Percentiles rank a stretch among this genome's conserved stretches.
phyloP scores from a whole-genome alignment of 2,329 filamentous ascomycete species.

The Alternaria angustiovoidea region DNA sequence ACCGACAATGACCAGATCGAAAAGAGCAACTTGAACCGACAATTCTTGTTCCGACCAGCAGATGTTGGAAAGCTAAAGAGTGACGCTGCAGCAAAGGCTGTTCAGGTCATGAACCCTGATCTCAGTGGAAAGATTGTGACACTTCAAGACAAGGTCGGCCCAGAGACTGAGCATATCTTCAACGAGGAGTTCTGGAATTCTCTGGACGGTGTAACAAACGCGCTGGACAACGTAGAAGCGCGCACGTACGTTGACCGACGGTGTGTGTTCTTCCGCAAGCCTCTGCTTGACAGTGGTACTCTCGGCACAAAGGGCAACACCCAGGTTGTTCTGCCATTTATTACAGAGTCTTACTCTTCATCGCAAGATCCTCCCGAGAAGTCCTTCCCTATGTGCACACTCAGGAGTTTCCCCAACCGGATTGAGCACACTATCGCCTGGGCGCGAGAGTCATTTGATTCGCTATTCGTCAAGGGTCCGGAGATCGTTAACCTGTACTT shows the following conservation, averaged over 20 bases:
- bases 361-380: conserved; percentile 98
- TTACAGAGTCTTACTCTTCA: conserved; percentile 96
- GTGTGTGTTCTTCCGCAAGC: conserved; percentile 98
- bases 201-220: conserved; percentile 93
- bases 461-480: conserved; percentile 89
- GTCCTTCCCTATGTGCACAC: conserved; percentile 98
- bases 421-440: conserved; percentile 99
- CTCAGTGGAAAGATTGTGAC: conserved; percentile 84
- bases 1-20: conserved; percentile 99
- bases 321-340: conserved; percentile 87
- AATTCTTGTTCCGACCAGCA: conserved; percentile 92
- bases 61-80: conserved; percentile 98
- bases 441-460: conserved; percentile 95
- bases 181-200: conserved; percentile 89
- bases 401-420: conserved; percentile 95
- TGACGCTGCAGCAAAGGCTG: conserved; percentile 88
- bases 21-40: conserved; percentile 97
- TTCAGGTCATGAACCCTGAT: conserved; percentile 94
- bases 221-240: conserved; percentile 95
- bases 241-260: conserved; percentile 95
- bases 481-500: conserved; percentile 95
- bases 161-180: conserved; percentile 93
- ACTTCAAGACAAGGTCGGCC: conserved; percentile 87
- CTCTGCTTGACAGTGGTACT: conserved; percentile 93
- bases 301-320: conserved; percentile 99